Percentiles rank a stretch among this genome's conserved stretches.
Evolutionary conservation across 2,329 filamentous ascomycete species (phyloP).

Genomic region (Exophiala xenobiotica): DNA sequence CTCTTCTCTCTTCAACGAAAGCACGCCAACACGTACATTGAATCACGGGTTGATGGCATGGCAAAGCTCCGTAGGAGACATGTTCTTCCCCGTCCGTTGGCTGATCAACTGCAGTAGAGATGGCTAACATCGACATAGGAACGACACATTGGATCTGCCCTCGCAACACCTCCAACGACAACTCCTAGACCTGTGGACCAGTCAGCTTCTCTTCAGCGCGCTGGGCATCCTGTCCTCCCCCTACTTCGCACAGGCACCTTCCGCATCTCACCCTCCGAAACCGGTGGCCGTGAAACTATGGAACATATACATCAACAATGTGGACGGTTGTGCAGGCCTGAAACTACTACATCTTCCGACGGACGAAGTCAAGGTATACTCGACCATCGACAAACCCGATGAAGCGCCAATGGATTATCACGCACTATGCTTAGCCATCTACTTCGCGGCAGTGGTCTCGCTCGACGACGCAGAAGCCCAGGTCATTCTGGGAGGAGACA

Average conservation of each 20-base stretch:
- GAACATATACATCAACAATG: conserved; percentile 21
- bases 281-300: conserved; percentile 15
- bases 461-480: conserved; percentile 18
- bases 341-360: conserved; percentile 14
- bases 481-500: conserved; percentile 6
- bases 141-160: conserved; percentile 6
- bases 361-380: conserved; percentile 10
- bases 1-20: too few relatives aligned
- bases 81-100: too few relatives aligned
- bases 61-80: too few relatives aligned
- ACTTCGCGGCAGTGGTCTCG: conserved; percentile 11
- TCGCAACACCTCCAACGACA: conserved; percentile 4
- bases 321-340: conserved; percentile 16
- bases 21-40: too few relatives aligned
- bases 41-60: too few relatives aligned
- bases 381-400: conserved; percentile 11
- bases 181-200: not conserved
- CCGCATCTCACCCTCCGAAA: conserved; percentile 5
- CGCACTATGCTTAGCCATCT: conserved; percentile 23
- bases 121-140: too few relatives aligned
- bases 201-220: conserved; percentile 2
- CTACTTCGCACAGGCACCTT: not conserved
- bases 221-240: conserved; percentile 11
- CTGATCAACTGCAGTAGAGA: too few relatives aligned
- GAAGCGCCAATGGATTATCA: conserved; percentile 13